These are phyloP conservation scores for Rhypophila decipiens DNA, from an alignment of 495 filamentous ascomycete genomes.

Conservation along the genomic window DNA sequence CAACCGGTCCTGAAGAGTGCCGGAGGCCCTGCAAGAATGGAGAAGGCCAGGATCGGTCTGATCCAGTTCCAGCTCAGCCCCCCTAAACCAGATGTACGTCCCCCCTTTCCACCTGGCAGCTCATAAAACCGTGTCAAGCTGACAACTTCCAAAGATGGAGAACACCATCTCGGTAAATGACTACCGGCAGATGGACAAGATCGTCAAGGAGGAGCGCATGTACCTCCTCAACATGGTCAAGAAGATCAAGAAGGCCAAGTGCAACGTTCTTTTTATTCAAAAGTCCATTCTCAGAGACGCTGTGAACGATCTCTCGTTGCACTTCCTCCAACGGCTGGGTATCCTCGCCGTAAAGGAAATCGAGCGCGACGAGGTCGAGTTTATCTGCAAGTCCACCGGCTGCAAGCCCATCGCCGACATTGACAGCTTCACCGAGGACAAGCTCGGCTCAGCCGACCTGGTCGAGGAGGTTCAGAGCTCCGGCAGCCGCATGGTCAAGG, in stretches of 20 bases:
- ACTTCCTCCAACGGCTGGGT: slow-evolving; percentile 95
- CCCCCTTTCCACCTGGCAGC: not conserved
- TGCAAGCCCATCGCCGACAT: slow-evolving; percentile 99
- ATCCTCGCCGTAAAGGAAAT: slow-evolving; percentile 96
- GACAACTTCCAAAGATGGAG: slow-evolving; percentile 77
- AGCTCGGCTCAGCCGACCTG: slow-evolving; percentile 91
- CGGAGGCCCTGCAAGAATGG: slow-evolving; percentile 85
- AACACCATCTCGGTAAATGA: slow-evolving; percentile 99
- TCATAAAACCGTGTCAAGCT: slow-evolving; percentile 2
- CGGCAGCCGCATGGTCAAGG: slow-evolving; percentile 86
- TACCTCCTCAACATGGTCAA: slow-evolving; percentile 98
- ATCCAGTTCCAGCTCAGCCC: slow-evolving; percentile 98
- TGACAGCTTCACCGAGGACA: slow-evolving; percentile 98
- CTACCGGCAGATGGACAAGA: slow-evolving; percentile 99
- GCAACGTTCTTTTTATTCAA: slow-evolving; percentile 96
- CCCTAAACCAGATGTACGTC: slow-evolving; percentile 87
- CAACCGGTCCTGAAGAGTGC: slow-evolving; percentile 91
- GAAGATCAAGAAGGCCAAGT: slow-evolving; percentile 99
- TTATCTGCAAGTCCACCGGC: slow-evolving; percentile 95
- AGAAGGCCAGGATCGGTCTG: slow-evolving; percentile 93
- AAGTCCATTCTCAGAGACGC: slow-evolving; percentile 97
- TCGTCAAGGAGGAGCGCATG: slow-evolving; percentile 95
- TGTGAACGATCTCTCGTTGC: slow-evolving; percentile 92
- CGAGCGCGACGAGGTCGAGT: slow-evolving; percentile 96
- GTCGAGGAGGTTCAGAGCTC: slow-evolving; percentile 85